Evolutionary conservation across 352 stramenopile species (phyloP).

Genomic region (Vaucheria bursata): DNA sequence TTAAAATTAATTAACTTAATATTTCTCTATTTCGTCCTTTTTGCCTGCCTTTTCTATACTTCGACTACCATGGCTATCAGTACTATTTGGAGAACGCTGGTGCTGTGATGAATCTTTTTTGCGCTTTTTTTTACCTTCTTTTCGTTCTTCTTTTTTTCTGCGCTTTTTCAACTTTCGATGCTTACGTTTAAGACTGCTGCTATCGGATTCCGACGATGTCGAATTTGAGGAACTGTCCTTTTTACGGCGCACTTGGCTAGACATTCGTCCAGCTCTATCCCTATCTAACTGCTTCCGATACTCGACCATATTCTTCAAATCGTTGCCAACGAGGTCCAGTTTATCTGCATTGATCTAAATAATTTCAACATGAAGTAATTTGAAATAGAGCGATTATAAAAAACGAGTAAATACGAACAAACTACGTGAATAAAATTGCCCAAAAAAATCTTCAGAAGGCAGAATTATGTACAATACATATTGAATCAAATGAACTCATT

Average conservation of each 20-base stretch:
- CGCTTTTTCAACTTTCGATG: background rate
- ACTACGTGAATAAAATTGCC: too few relatives aligned
- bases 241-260: constrained; percentile 26
- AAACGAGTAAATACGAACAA: constrained; percentile 1
- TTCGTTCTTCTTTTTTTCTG: constrained; percentile 4
- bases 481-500: too few relatives aligned
- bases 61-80: too few relatives aligned
- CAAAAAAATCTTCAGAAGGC: background rate
- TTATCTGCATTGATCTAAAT: constrained; percentile 49
- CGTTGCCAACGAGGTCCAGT: constrained; percentile 47
- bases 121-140: constrained; percentile 12
- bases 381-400: too few relatives aligned
- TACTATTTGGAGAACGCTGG: too few relatives aligned
- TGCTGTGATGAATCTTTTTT: too few relatives aligned
- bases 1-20: too few relatives aligned
- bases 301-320: constrained; percentile 51
- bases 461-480: too few relatives aligned
- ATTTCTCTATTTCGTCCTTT: too few relatives aligned
- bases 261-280: constrained; percentile 40
- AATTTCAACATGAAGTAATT: too few relatives aligned
- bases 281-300: constrained; percentile 49
- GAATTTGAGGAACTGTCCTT: constrained; percentile 7
- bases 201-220: constrained; percentile 5
- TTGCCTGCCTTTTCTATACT: too few relatives aligned
- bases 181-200: background rate